phyloP scores from a whole-genome alignment of 169 alveolate species.

The Ichthyophthirius multifiliis region DNA sequence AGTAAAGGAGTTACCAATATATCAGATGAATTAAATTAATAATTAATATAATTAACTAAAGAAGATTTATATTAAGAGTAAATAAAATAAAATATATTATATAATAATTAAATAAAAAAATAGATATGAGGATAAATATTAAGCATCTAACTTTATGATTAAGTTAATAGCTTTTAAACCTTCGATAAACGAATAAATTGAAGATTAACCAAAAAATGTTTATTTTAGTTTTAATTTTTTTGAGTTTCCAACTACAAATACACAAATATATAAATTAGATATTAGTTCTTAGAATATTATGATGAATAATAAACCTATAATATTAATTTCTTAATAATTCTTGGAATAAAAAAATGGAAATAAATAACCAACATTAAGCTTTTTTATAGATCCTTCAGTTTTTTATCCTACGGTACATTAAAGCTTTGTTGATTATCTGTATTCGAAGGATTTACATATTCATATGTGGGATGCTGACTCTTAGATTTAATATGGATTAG shows the following conservation, averaged over 20 bases:
- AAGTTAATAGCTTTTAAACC: neutral
- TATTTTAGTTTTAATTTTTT: neutral
- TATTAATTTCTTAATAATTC: neutral
- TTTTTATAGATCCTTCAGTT: neutral
- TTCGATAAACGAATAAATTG: neutral
- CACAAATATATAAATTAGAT: neutral
- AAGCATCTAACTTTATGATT: neutral
- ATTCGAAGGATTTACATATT: slow-evolving; percentile 5
- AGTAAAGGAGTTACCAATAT: too few relatives aligned
- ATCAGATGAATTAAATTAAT: too few relatives aligned
- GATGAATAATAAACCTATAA: neutral
- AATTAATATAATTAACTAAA: too few relatives aligned
- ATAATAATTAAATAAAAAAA: neutral
- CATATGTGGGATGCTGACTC: slow-evolving; percentile 42
- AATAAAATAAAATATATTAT: neutral
- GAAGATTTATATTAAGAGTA: too few relatives aligned
- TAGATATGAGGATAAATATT: neutral
- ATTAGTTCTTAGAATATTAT: neutral
- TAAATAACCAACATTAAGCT: neutral
- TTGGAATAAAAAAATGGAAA: neutral
- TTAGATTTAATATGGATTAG: slow-evolving; percentile 19
- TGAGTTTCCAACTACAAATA: neutral
- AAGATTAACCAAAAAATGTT: neutral
- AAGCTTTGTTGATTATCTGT: slow-evolving; percentile 25
- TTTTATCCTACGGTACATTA: neutral